Conservation (phyloP, 2,329 filamentous ascomycete species). For the Hortaea werneckii region DNA sequence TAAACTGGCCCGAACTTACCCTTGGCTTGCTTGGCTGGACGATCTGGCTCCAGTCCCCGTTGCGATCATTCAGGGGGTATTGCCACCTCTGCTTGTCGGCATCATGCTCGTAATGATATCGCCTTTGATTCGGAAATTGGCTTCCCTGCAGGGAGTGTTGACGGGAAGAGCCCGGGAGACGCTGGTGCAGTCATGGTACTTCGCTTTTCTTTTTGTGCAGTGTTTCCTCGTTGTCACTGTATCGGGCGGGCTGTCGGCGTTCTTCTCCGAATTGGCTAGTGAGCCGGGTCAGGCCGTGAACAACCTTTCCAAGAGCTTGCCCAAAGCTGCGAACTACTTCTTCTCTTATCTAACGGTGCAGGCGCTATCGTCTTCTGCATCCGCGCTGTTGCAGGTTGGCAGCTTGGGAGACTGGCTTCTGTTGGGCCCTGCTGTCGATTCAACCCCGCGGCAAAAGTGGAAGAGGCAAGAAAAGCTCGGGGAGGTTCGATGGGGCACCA, state of each 20-base stretch:
- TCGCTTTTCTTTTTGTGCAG: slow-evolving; percentile 87
- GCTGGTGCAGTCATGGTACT: slow-evolving; percentile 84
- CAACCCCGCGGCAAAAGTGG: slow-evolving; percentile 75
- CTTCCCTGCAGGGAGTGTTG: slow-evolving; percentile 64
- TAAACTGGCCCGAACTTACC: slow-evolving; percentile 52
- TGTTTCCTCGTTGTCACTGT: slow-evolving; percentile 88
- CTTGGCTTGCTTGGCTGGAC: slow-evolving; percentile 62
- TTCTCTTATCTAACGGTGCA: slow-evolving; percentile 98
- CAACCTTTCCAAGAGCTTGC: slow-evolving; percentile 69
- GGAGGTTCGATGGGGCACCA: slow-evolving; percentile 72
- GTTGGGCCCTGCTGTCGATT: slow-evolving; percentile 70
- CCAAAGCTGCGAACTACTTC: slow-evolving; percentile 88
- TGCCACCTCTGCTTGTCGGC: slow-evolving; percentile 68
- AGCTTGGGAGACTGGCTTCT: slow-evolving; percentile 73
- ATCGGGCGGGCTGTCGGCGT: slow-evolving; percentile 60
- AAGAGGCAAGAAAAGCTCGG: slow-evolving; percentile 67
- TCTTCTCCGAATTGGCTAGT: slow-evolving; percentile 53
- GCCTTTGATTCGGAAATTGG: slow-evolving; percentile 63
- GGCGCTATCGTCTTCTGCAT: slow-evolving; percentile 74
- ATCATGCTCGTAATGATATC: slow-evolving; percentile 72
- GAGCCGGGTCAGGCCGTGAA: slow-evolving; percentile 59
- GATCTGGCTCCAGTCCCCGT: slow-evolving; percentile 50
- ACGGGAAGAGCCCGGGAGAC: slow-evolving; percentile 71
- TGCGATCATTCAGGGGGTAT: slow-evolving; percentile 69
- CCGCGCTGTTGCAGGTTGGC: slow-evolving; percentile 75